phyloP scores from a whole-genome alignment of 164 flowering plant species.

The Brasenia schreberi region DNA sequence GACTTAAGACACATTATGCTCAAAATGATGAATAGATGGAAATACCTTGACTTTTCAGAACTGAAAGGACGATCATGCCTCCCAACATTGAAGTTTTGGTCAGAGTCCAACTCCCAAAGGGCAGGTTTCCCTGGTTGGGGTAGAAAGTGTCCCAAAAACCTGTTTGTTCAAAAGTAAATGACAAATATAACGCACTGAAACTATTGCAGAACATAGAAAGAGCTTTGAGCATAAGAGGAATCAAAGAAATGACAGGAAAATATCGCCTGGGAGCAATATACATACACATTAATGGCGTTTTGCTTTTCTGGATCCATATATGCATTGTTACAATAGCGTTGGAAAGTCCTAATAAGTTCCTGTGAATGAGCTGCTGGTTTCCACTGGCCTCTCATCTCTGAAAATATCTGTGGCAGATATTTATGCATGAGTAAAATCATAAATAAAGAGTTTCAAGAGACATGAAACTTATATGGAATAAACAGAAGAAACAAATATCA shows the following conservation, averaged over 20 bases:
- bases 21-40: too few relatives aligned
- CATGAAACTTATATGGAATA: too few relatives aligned
- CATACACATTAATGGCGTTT: constrained; percentile 91
- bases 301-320: constrained; percentile 95
- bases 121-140: constrained; percentile 78
- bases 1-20: too few relatives aligned
- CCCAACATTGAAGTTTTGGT: constrained; percentile 38
- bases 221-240: too few relatives aligned
- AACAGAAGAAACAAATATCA: constrained; percentile 3
- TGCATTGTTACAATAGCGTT: constrained; percentile 77
- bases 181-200: too few relatives aligned
- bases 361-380: constrained; percentile 82
- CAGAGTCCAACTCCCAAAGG: constrained; percentile 53
- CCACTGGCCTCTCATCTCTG: constrained; percentile 89
- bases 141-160: constrained; percentile 76
- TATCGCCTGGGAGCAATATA: not conserved
- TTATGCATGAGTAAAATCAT: too few relatives aligned
- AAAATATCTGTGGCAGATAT: constrained; percentile 46
- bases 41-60: constrained; percentile 51
- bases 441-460: too few relatives aligned
- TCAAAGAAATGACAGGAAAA: too few relatives aligned
- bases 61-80: constrained; percentile 6
- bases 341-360: constrained; percentile 76
- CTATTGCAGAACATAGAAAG: too few relatives aligned
- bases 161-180: too few relatives aligned